These are phyloP conservation scores for Phytophthora cactorum DNA, from an alignment of 352 stramenopile species.

Conservation along the genomic window DNA sequence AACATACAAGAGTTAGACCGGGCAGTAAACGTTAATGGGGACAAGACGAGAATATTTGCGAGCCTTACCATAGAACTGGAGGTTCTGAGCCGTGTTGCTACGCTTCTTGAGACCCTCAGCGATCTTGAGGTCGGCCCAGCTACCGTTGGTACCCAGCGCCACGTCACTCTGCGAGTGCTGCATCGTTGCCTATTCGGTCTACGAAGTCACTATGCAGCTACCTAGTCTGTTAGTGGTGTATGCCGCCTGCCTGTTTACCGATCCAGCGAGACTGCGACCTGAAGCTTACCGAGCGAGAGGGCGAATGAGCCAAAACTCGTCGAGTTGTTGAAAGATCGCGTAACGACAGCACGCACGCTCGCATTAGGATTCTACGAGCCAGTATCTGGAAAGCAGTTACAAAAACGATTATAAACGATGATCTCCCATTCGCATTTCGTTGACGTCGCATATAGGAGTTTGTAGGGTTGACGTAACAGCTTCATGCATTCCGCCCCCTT, in stretches of 20 bases:
- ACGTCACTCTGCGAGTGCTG: constrained; percentile 79
- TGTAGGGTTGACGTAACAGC: constrained; percentile 15
- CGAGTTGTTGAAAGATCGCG: constrained; percentile 34
- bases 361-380: neutral
- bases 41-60: neutral
- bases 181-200: constrained; percentile 38
- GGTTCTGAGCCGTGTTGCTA: constrained; percentile 81
- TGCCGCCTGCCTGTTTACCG: neutral
- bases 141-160: constrained; percentile 66
- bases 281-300: constrained; percentile 18
- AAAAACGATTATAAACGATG: constrained; percentile 1
- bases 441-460: constrained; percentile 19
- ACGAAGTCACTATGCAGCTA: neutral
- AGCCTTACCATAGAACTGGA: constrained; percentile 74
- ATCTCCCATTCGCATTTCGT: constrained; percentile 24
- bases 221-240: neutral
- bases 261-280: neutral
- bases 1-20: constrained; percentile 6
- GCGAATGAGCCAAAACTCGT: constrained; percentile 29
- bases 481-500: constrained; percentile 8
- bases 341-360: constrained; percentile 23
- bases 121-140: constrained; percentile 71
- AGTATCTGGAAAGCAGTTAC: neutral
- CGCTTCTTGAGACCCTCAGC: constrained; percentile 78
- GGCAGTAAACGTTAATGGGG: neutral